Evolutionary conservation across 2,329 filamentous ascomycete genomes (phyloP).

Genomic region (Paraphaeosphaeria minitans): DNA sequence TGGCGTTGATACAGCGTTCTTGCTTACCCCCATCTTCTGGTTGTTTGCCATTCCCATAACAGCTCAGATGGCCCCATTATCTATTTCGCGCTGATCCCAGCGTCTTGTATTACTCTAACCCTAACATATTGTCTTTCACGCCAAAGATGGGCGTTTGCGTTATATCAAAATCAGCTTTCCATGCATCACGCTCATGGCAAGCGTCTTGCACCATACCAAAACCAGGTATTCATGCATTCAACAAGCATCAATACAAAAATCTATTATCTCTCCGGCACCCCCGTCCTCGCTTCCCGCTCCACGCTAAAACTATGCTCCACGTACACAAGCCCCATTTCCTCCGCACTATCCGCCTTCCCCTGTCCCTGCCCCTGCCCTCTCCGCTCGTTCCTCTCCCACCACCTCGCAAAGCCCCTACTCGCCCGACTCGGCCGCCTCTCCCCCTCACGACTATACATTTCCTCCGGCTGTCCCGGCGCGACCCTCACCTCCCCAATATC

Average conservation of each 20-base stretch:
- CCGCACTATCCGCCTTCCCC: slow-evolving; percentile 18
- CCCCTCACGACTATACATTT: background rate
- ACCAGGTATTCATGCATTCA: background rate
- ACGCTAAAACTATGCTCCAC: slow-evolving; percentile 15
- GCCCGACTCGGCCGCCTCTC: slow-evolving; percentile 3
- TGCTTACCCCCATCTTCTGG: background rate
- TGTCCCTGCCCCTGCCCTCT: slow-evolving; percentile 13
- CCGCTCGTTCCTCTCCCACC: slow-evolving; percentile 15
- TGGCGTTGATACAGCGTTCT: background rate
- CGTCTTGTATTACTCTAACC: background rate
- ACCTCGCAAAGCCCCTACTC: slow-evolving; percentile 18
- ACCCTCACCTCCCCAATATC: slow-evolving; percentile 11
- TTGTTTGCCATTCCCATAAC: background rate
- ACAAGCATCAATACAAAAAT: background rate
- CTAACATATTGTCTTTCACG: background rate
- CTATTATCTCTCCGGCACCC: background rate
- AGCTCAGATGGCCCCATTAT: background rate
- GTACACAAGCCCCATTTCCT: slow-evolving; percentile 22
- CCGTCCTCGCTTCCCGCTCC: slow-evolving; percentile 6
- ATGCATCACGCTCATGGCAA: background rate
- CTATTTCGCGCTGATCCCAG: background rate
- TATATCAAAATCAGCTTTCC: background rate
- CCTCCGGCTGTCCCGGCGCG: slow-evolving; percentile 14
- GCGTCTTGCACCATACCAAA: background rate
- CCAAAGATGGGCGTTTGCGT: background rate